Evolutionary conservation across 805 yeast species (phyloP).

Genomic region (Maudiozyma serrabonitensis): DNA sequence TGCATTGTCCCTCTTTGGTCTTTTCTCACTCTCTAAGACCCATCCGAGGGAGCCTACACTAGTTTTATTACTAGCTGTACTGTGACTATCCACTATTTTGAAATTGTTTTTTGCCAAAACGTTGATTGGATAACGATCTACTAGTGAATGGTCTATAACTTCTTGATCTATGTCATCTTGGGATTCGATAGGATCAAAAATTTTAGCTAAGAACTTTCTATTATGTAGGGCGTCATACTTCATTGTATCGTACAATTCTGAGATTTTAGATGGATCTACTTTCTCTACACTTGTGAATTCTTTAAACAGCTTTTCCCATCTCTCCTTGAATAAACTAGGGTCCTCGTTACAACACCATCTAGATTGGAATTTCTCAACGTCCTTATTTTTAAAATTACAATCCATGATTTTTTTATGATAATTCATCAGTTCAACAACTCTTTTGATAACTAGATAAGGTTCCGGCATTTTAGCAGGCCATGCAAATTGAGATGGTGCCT

Average conservation of each 20-base stretch:
- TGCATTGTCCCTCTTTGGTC: constrained; percentile 13
- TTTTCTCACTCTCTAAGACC: constrained; percentile 43
- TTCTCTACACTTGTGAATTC: constrained; percentile 90
- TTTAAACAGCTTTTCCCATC: constrained; percentile 94
- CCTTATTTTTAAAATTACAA: constrained; percentile 58
- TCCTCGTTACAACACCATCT: constrained; percentile 98
- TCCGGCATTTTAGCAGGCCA: constrained; percentile 99
- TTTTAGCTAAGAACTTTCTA: constrained; percentile 73
- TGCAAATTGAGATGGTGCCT: constrained; percentile 94
- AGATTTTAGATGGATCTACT: constrained; percentile 93
- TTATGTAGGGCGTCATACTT: constrained; percentile 96
- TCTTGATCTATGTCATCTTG: constrained; percentile 27
- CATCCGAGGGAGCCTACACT: constrained; percentile 64
- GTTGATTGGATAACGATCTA: constrained; percentile 65
- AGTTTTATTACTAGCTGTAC: constrained; percentile 12
- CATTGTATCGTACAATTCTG: constrained; percentile 96
- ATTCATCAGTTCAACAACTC: constrained; percentile 93
- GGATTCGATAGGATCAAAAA: constrained; percentile 57
- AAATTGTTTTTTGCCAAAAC: constrained; percentile 68
- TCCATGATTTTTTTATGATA: constrained; percentile 80
- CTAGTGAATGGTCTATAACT: constrained; percentile 37
- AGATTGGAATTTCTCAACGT: constrained; percentile 58
- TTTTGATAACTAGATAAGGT: constrained; percentile 85
- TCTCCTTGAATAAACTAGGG: constrained; percentile 76
- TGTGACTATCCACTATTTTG: constrained; percentile 38